Percentiles rank a stretch among this genome's conserved stretches.
Conservation (phyloP, 768 basidiomycete species). For the Rhizopogon vinicolor region DNA sequence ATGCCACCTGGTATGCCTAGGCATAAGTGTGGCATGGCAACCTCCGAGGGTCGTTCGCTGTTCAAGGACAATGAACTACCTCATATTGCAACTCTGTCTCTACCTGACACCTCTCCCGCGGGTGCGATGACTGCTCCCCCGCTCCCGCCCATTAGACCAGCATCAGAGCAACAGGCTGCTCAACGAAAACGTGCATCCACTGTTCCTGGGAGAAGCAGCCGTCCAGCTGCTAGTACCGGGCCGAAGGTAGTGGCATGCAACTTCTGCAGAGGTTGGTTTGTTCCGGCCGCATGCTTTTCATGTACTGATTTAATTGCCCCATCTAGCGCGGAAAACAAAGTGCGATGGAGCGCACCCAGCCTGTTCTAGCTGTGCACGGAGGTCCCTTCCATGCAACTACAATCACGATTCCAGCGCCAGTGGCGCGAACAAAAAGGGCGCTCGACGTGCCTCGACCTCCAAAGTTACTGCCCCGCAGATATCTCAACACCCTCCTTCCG, state of each 20-base stretch:
- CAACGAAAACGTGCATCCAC: constrained; percentile 69
- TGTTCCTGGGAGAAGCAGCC: constrained; percentile 56
- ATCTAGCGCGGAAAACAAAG: constrained; percentile 78
- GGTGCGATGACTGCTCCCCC: constrained; percentile 58
- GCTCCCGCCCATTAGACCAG: constrained; percentile 60
- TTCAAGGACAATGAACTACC: constrained; percentile 65
- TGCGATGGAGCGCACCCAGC: constrained; percentile 85
- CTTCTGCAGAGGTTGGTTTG: constrained; percentile 73
- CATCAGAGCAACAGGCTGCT: constrained; percentile 61
- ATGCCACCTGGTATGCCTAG: constrained; percentile 29
- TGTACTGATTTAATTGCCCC: neutral
- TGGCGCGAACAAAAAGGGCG: constrained; percentile 31
- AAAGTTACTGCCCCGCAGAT: constrained; percentile 29
- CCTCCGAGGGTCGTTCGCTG: constrained; percentile 35
- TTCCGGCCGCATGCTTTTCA: neutral
- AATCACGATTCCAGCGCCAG: constrained; percentile 52
- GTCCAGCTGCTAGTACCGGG: constrained; percentile 61
- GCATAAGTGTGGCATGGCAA: constrained; percentile 22
- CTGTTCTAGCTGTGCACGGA: constrained; percentile 77
- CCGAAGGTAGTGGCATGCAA: constrained; percentile 88
- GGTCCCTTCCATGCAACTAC: constrained; percentile 75
- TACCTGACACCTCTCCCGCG: constrained; percentile 52
- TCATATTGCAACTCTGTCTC: constrained; percentile 65
- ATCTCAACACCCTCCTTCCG: constrained; percentile 30
- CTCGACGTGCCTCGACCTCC: constrained; percentile 50